Evolutionary conservation across 2,329 filamentous ascomycete genomes (phyloP).

Genomic region (Waltergamsia citrina): DNA sequence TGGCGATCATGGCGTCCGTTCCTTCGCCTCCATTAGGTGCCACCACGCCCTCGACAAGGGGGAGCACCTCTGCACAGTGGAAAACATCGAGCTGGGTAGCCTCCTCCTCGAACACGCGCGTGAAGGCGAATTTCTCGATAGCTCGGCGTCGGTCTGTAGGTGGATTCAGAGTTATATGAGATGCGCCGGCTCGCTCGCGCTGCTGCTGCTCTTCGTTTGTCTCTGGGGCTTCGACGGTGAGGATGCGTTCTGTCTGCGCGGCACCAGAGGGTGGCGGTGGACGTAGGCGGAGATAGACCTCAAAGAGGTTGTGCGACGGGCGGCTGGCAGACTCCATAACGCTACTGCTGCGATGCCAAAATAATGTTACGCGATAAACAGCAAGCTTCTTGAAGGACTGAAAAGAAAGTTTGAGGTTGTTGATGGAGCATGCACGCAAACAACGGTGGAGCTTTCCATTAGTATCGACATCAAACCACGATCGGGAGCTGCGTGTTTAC

Average conservation of each 20-base stretch:
- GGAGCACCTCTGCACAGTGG: conserved; percentile 63
- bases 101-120: conserved; percentile 82
- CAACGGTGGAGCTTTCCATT: too few species aligned
- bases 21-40: conserved; percentile 64
- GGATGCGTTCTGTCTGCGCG: conserved; percentile 53
- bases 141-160: conserved; percentile 80
- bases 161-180: conserved; percentile 69
- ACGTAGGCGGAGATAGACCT: conserved; percentile 81
- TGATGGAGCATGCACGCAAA: too few species aligned
- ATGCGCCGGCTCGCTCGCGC: conserved; percentile 32
- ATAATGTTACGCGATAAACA: too few species aligned
- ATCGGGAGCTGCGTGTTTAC: too few species aligned
- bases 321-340: not conserved
- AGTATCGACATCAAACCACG: too few species aligned
- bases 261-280: conserved; percentile 47
- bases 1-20: conserved; percentile 82
- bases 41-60: conserved; percentile 73
- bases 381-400: too few species aligned
- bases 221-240: conserved; percentile 60
- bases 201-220: conserved; percentile 17
- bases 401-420: too few species aligned
- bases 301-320: conserved; percentile 57
- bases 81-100: conserved; percentile 82
- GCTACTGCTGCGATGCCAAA: too few species aligned
- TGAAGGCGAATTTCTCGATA: conserved; percentile 91